Conservation (phyloP, 83 land plant genomes). For the Thuja plicata region DNA sequence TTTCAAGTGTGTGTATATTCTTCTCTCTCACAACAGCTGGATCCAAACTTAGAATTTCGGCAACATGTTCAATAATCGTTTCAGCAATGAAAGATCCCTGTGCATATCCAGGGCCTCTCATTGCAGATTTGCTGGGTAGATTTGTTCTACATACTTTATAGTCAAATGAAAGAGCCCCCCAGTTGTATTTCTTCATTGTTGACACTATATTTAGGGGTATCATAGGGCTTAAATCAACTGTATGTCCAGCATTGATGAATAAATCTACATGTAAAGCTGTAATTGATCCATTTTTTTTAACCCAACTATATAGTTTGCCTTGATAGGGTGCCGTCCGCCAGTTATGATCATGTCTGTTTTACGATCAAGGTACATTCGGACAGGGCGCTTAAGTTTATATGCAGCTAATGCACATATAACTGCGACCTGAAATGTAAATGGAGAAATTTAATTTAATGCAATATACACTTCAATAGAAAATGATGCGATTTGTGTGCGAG, state of each 20-base stretch:
- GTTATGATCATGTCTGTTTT: constrained; percentile 87
- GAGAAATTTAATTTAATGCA: neutral
- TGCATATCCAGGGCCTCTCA: constrained; percentile 90
- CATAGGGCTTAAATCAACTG: constrained; percentile 53
- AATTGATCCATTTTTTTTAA: constrained; percentile 78
- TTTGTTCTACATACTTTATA: constrained; percentile 84
- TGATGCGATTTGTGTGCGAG: neutral
- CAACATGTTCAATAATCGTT: constrained; percentile 83
- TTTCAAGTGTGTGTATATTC: constrained; percentile 66
- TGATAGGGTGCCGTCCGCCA: constrained; percentile 85
- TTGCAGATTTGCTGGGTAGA: constrained; percentile 63
- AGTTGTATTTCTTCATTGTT: constrained; percentile 75
- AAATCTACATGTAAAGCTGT: constrained; percentile 72
- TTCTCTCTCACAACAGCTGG: constrained; percentile 47
- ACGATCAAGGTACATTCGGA: constrained; percentile 80
- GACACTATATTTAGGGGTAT: constrained; percentile 36
- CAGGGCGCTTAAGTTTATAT: constrained; percentile 66
- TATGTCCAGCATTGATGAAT: constrained; percentile 74
- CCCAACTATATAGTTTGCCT: constrained; percentile 75
- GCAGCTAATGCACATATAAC: constrained; percentile 93
- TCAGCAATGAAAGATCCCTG: constrained; percentile 91
- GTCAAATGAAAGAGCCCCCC: constrained; percentile 79
- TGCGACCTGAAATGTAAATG: constrained; percentile 46
- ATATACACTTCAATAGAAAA: neutral
- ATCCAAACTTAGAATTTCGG: constrained; percentile 59